Percentiles rank a stretch among this genome's conserved stretches.
Evolutionary conservation across 2,329 filamentous ascomycete species (phyloP).

Genomic region (Pyricularia grisea): DNA sequence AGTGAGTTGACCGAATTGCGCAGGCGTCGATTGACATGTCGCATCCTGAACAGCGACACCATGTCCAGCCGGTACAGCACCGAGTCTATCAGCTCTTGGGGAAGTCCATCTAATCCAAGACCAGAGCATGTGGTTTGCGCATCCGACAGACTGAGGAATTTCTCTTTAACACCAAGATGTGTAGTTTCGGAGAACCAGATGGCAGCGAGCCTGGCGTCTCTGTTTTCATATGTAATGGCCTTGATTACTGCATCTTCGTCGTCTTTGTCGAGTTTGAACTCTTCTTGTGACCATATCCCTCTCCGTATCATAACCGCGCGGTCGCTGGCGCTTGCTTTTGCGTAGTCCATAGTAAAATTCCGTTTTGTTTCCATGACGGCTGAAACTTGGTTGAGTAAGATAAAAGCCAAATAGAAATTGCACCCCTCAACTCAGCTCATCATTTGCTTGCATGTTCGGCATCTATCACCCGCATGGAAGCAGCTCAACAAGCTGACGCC

Average conservation of each 20-base stretch:
- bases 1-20: background rate
- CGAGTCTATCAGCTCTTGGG: background rate
- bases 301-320: background rate
- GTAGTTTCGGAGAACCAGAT: background rate
- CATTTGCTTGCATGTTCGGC: background rate
- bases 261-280: background rate
- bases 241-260: background rate
- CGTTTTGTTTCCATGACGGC: background rate
- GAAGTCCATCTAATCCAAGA: background rate
- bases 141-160: background rate
- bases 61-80: background rate
- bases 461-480: background rate
- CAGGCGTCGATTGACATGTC: background rate
- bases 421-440: background rate
- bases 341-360: background rate
- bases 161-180: background rate
- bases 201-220: background rate
- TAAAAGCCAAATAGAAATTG: background rate
- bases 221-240: background rate
- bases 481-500: background rate
- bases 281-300: background rate
- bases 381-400: background rate
- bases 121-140: background rate
- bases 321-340: background rate
- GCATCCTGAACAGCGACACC: background rate